Evolutionary conservation across 179 eudicot genomes (phyloP).

Genomic region (Nepenthes alata): DNA sequence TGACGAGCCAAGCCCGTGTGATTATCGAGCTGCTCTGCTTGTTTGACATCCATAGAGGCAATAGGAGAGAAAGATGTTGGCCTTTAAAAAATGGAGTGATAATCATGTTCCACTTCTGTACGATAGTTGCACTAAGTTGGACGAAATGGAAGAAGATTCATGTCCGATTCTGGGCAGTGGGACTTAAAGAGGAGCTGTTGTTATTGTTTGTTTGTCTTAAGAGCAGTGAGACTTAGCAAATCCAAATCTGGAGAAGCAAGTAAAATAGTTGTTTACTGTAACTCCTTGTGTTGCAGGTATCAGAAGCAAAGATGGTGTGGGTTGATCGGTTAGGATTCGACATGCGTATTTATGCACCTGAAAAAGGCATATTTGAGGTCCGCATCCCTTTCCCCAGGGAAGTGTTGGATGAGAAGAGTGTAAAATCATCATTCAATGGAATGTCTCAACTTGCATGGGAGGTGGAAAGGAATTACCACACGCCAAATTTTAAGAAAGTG

Average conservation of each 20-base stretch:
- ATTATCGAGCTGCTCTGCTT: no score
- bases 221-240: no score
- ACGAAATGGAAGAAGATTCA: no score
- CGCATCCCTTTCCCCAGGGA: slow-evolving; percentile 92
- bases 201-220: no score
- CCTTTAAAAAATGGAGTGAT: no score
- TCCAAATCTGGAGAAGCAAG: no score
- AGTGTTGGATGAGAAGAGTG: slow-evolving; percentile 77
- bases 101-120: no score
- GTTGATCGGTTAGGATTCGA: slow-evolving; percentile 89
- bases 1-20: no score
- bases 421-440: slow-evolving; percentile 81
- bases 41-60: no score
- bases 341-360: slow-evolving; percentile 46
- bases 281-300: slow-evolving; percentile 32
- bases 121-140: no score
- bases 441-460: slow-evolving; percentile 99
- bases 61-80: no score
- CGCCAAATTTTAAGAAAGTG: slow-evolving; percentile 47
- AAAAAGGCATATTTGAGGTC: slow-evolving; percentile 43
- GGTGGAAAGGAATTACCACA: slow-evolving; percentile 66
- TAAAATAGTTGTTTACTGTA: background rate
- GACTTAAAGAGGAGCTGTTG: no score
- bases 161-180: background rate
- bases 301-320: slow-evolving; percentile 76